These are phyloP conservation scores for Dendrobium nobile DNA, from an alignment of 106 monocot genomes.

Conservation along the genomic window DNA sequence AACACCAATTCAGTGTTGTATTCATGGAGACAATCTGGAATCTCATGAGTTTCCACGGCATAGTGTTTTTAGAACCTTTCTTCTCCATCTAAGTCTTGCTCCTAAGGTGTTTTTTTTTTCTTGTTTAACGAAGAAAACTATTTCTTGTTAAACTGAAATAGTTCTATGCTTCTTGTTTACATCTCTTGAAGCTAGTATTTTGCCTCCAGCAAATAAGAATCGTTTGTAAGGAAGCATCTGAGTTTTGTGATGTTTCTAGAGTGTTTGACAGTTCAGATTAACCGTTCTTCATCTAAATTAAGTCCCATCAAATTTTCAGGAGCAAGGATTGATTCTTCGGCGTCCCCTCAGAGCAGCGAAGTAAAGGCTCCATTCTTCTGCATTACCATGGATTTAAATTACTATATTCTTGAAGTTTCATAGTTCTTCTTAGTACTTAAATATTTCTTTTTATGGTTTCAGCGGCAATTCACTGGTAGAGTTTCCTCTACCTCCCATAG, in stretches of 20 bases:
- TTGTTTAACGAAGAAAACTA: background rate
- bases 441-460: slow-evolving; percentile 9
- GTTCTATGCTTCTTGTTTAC: background rate
- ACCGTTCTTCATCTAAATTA: background rate
- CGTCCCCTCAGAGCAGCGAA: slow-evolving; percentile 34
- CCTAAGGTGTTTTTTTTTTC: background rate
- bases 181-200: background rate
- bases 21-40: background rate
- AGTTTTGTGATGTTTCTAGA: background rate
- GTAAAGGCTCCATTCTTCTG: slow-evolving; percentile 23
- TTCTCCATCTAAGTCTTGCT: background rate
- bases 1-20: no score
- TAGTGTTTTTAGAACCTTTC: background rate
- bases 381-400: background rate
- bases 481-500: slow-evolving; percentile 44
- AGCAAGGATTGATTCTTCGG: slow-evolving; percentile 46
- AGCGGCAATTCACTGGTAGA: slow-evolving; percentile 36
- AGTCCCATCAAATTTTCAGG: slow-evolving; percentile 28
- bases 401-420: background rate
- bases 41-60: background rate
- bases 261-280: background rate
- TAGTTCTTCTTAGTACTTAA: background rate
- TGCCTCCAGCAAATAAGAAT: background rate
- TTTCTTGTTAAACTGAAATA: background rate
- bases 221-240: background rate